Conservation (phyloP, 2,329 filamentous ascomycete genomes). For the Neonectria magnoliae region DNA sequence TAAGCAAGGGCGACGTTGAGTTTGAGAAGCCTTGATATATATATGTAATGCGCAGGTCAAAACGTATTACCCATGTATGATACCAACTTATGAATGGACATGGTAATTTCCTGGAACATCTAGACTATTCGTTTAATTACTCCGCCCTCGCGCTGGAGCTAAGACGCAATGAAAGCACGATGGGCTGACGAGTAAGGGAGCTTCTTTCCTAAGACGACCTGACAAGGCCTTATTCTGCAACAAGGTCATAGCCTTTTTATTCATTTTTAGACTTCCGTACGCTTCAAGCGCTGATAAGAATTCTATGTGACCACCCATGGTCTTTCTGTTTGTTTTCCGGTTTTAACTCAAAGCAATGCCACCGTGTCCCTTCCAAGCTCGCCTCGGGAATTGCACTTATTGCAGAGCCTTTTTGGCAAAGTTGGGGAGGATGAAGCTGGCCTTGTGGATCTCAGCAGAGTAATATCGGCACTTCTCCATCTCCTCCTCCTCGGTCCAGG, state of each 20-base stretch:
- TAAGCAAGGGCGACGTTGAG: slow-evolving; percentile 69
- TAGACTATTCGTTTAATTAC: neutral
- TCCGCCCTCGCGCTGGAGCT: neutral
- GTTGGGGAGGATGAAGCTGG: slow-evolving; percentile 90
- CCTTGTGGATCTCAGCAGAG: slow-evolving; percentile 95
- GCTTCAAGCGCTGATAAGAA: slow-evolving; percentile 6
- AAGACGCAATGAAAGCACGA: neutral
- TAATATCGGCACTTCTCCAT: slow-evolving; percentile 95
- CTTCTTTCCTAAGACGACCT: slow-evolving; percentile 33
- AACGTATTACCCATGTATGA: neutral
- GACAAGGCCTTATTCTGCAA: slow-evolving; percentile 28
- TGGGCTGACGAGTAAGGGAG: neutral
- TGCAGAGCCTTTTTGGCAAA: slow-evolving; percentile 85
- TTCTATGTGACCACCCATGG: slow-evolving; percentile 35
- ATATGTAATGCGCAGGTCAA: neutral
- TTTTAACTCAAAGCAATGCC: slow-evolving; percentile 36
- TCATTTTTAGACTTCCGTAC: slow-evolving; percentile 11
- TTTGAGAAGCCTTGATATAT: slow-evolving; percentile 43
- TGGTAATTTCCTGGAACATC: neutral
- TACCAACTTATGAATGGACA: neutral
- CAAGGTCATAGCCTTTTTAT: slow-evolving; percentile 29
- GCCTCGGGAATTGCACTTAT: slow-evolving; percentile 47
- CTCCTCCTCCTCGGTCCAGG: slow-evolving; percentile 88
- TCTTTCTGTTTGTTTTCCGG: slow-evolving; percentile 30
- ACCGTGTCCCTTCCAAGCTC: slow-evolving; percentile 15